Conservation (phyloP, 2,329 filamentous ascomycete genomes). For the Ascochyta pisi region DNA sequence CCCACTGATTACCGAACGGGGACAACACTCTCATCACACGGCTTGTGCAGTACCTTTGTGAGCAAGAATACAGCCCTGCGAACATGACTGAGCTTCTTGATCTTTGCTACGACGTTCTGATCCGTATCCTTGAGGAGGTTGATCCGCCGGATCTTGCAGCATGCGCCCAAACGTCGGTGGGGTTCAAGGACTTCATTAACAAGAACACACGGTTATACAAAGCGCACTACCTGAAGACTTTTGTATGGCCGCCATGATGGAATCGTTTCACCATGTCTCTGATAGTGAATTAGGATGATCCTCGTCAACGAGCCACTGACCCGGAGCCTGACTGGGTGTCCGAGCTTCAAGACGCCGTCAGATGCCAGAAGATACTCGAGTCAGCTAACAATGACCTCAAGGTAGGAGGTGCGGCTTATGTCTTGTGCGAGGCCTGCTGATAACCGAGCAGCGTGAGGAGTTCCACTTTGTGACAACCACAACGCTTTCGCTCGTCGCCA, state of each 20-base stretch:
- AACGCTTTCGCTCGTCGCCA: constrained; percentile 47
- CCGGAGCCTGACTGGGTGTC: constrained; percentile 42
- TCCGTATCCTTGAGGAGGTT: constrained; percentile 43
- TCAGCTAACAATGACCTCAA: constrained; percentile 52
- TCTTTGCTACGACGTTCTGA: constrained; percentile 46
- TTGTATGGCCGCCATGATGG: constrained; percentile 54
- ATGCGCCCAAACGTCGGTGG: constrained; percentile 38
- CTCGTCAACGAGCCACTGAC: constrained; percentile 36
- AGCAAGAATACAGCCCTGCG: background rate
- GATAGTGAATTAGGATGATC: constrained; percentile 47
- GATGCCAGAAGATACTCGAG: constrained; percentile 54
- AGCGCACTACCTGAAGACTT: constrained; percentile 64
- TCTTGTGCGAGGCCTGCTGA: constrained; percentile 7
- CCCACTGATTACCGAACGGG: constrained; percentile 10
- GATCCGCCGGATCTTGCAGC: constrained; percentile 41
- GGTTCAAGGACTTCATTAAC: constrained; percentile 62
- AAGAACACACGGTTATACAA: constrained; percentile 67
- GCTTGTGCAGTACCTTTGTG: background rate
- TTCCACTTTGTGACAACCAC: constrained; percentile 49
- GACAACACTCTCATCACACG: background rate
- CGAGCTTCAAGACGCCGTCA: constrained; percentile 40
- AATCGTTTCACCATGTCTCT: constrained; percentile 6
- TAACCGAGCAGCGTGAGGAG: constrained; percentile 33
- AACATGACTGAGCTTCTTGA: constrained; percentile 43
- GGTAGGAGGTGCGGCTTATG: constrained; percentile 17